Evolutionary conservation across 2,329 filamentous ascomycete species (phyloP).

Genomic region (Aspergillaceae sp.): DNA sequence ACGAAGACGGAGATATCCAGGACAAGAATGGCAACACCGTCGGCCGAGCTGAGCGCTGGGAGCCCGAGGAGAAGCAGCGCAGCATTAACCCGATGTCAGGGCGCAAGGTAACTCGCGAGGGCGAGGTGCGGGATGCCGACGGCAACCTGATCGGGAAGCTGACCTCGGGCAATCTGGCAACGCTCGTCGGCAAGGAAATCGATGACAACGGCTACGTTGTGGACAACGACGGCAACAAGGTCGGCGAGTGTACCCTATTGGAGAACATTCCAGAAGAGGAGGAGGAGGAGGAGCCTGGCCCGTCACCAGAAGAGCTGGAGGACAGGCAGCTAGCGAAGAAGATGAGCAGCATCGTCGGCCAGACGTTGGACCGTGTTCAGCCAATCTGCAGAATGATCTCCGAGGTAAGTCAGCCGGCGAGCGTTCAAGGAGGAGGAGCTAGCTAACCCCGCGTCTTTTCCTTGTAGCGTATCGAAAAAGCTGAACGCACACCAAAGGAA

Average conservation of each 20-base stretch:
- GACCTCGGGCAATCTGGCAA: conserved; percentile 36
- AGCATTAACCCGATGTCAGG: conserved; percentile 53
- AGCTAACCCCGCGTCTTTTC: conserved; percentile 5
- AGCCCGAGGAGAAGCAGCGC: conserved; percentile 49
- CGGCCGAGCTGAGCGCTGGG: conserved; percentile 61
- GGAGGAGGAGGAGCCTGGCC: conserved; percentile 26
- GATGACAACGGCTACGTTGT: conserved; percentile 48
- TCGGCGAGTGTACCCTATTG: conserved; percentile 55
- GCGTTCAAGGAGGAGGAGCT: background rate
- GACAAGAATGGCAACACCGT: conserved; percentile 60
- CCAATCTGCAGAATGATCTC: conserved; percentile 82
- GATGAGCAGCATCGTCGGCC: conserved; percentile 63
- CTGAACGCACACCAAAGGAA: conserved; percentile 71
- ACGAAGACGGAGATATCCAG: conserved; percentile 60
- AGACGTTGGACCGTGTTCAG: conserved; percentile 73
- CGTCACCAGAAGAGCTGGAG: conserved; percentile 41
- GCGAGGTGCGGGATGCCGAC: conserved; percentile 38
- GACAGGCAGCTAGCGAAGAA: conserved; percentile 70
- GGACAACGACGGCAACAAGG: conserved; percentile 54
- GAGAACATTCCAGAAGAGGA: conserved; percentile 43
- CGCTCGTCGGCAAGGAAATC: conserved; percentile 35
- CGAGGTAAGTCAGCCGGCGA: conserved; percentile 46
- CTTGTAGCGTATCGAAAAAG: conserved; percentile 62
- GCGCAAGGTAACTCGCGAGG: conserved; percentile 45
- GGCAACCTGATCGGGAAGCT: conserved; percentile 40